Evolutionary conservation across 1,284 basidiomycete species (phyloP).

Genomic region (Ustilago cynodontis): DNA sequence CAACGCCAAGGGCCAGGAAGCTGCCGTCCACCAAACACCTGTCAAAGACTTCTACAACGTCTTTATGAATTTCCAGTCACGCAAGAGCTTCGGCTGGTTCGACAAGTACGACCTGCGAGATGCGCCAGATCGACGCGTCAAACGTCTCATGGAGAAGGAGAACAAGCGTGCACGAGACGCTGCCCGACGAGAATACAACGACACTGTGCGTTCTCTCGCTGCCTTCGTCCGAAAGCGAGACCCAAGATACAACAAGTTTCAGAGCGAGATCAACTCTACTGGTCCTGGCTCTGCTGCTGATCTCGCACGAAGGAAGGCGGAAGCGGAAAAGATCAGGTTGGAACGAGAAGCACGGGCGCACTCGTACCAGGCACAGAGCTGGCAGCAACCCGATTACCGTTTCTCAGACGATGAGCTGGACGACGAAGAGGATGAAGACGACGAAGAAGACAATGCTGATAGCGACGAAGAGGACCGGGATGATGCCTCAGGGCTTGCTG

Average conservation of each 20-base stretch:
- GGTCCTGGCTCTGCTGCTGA: slow-evolving; percentile 71
- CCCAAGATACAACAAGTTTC: slow-evolving; percentile 81
- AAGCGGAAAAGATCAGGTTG: slow-evolving; percentile 51
- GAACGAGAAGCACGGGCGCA: slow-evolving; percentile 75
- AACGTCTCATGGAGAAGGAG: slow-evolving; percentile 91
- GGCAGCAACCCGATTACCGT: slow-evolving; percentile 57
- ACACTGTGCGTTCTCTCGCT: slow-evolving; percentile 81
- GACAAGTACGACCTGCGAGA: slow-evolving; percentile 86
- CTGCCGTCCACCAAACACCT: slow-evolving; percentile 46
- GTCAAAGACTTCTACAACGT: slow-evolving; percentile 80
- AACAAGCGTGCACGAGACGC: slow-evolving; percentile 92
- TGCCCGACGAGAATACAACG: slow-evolving; percentile 90
- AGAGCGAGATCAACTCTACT: slow-evolving; percentile 77
- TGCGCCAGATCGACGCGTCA: slow-evolving; percentile 86
- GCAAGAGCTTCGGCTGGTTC: slow-evolving; percentile 90
- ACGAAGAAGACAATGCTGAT: slow-evolving; percentile 31
- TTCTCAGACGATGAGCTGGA: slow-evolving; percentile 55
- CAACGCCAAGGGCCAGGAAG: slow-evolving; percentile 52
- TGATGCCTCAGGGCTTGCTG: slow-evolving; percentile 23
- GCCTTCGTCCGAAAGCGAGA: slow-evolving; percentile 92
- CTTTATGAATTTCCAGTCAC: slow-evolving; percentile 88
- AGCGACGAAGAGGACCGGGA: slow-evolving; percentile 17
- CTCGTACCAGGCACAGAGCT: slow-evolving; percentile 73
- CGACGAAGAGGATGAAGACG: slow-evolving; percentile 14
- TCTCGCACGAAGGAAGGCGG: slow-evolving; percentile 75